Conservation (phyloP, 768 basidiomycete species). For the Mycena rosella region DNA sequence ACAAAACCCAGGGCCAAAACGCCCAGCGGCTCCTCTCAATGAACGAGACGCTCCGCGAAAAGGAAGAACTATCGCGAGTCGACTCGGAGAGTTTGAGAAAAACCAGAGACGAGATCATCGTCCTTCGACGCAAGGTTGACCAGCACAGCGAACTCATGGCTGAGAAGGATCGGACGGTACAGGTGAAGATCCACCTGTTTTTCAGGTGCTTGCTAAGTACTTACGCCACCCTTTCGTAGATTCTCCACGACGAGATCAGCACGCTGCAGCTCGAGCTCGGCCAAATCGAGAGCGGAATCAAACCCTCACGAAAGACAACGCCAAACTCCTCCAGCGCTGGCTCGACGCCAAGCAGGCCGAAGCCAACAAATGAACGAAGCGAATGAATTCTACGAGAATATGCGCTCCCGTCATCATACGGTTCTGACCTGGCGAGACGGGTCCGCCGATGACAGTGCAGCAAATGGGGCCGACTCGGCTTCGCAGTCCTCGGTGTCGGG, state of each 20-base stretch:
- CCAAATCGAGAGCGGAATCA: constrained; percentile 91
- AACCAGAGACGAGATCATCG: constrained; percentile 78
- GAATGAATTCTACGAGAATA: constrained; percentile 89
- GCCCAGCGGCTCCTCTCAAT: constrained; percentile 92
- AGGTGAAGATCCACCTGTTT: constrained; percentile 65
- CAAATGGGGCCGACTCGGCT: constrained; percentile 48
- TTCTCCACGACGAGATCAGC: constrained; percentile 94
- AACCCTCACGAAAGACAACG: constrained; percentile 92
- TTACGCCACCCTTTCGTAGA: constrained; percentile 59
- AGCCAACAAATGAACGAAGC: constrained; percentile 97
- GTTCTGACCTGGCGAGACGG: constrained; percentile 70
- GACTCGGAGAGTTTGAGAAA: constrained; percentile 86
- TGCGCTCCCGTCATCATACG: constrained; percentile 80
- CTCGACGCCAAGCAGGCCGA: constrained; percentile 94
- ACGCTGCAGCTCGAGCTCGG: constrained; percentile 92
- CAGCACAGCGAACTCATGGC: constrained; percentile 88
- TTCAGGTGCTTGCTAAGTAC: constrained; percentile 21
- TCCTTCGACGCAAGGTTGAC: constrained; percentile 80
- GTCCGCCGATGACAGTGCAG: constrained; percentile 43
- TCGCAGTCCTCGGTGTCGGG: constrained; percentile 65
- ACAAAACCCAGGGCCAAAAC: constrained; percentile 97
- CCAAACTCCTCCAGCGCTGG: constrained; percentile 95
- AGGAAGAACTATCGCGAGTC: constrained; percentile 88
- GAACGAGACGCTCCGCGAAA: constrained; percentile 95
- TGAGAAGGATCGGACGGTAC: constrained; percentile 90